These are phyloP conservation scores for Cerioporus squamosus DNA, from an alignment of 1,284 basidiomycete genomes.

Conservation along the genomic window DNA sequence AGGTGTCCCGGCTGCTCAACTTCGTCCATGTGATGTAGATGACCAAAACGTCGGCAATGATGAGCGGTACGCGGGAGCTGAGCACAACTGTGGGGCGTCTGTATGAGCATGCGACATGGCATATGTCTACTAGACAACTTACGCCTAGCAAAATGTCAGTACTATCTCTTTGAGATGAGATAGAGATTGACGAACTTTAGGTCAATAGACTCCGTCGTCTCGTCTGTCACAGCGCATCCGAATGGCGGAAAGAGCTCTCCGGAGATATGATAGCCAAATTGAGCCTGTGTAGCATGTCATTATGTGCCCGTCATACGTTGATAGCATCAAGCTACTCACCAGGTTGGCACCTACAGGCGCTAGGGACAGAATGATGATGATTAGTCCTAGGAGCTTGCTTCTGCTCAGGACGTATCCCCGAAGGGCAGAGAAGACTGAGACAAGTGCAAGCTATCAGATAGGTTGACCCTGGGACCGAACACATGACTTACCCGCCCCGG, in stretches of 20 bases:
- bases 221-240: neutral
- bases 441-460: too few relatives aligned
- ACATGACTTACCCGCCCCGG: too few relatives aligned
- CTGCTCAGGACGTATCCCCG: neutral
- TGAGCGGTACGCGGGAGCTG: conserved; percentile 1
- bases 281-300: too few relatives aligned
- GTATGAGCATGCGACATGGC: too few relatives aligned
- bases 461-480: too few relatives aligned
- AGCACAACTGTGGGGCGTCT: neutral
- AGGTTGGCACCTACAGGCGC: neutral
- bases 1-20: neutral
- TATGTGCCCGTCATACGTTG: too few relatives aligned
- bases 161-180: too few relatives aligned
- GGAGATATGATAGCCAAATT: too few relatives aligned
- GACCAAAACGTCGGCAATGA: neutral
- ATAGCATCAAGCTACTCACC: neutral
- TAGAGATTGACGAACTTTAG: too few relatives aligned
- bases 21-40: neutral
- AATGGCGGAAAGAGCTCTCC: neutral
- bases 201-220: too few relatives aligned
- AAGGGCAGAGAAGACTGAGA: neutral
- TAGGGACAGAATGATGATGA: neutral
- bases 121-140: too few relatives aligned
- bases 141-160: too few relatives aligned
- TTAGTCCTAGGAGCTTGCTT: neutral